Evolutionary conservation across 139 green algal genomes (phyloP).

Genomic region (Choricystis sp.): DNA sequence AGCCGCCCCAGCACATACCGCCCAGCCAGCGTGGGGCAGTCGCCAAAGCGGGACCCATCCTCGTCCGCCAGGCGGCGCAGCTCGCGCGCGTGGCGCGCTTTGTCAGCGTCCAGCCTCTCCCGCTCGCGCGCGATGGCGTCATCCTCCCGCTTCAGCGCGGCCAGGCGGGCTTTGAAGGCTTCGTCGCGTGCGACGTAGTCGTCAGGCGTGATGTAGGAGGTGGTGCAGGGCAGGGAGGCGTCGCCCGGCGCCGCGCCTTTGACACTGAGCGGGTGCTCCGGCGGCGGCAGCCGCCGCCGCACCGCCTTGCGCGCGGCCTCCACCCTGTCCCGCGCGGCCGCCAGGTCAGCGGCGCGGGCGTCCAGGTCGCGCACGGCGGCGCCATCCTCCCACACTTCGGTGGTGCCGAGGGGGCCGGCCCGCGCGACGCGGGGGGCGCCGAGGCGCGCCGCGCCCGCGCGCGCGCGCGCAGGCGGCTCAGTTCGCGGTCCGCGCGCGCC

Average conservation of each 20-base stretch:
- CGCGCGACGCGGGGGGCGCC: slow-evolving; percentile 18
- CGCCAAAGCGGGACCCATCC: slow-evolving; percentile 53
- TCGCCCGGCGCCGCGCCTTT: not conserved
- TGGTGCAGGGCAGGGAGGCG: not conserved
- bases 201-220: slow-evolving; percentile 5
- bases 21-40: slow-evolving; percentile 31
- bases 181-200: slow-evolving; percentile 59
- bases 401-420: slow-evolving; percentile 14
- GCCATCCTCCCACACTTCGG: slow-evolving; percentile 68
- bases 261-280: slow-evolving; percentile 10
- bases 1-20: slow-evolving; percentile 72
- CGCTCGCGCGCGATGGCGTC: slow-evolving; percentile 44
- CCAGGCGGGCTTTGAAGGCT: slow-evolving; percentile 56
- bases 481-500: not conserved
- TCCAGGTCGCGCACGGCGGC: slow-evolving; percentile 41
- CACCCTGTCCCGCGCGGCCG: slow-evolving; percentile 33
- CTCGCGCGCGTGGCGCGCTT: slow-evolving; percentile 45
- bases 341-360: slow-evolving; percentile 16
- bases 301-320: slow-evolving; percentile 49
- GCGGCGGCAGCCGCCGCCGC: slow-evolving; percentile 26
- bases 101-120: slow-evolving; percentile 54
- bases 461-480: slow-evolving; percentile 9
- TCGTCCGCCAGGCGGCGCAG: slow-evolving; percentile 64
- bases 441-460: slow-evolving; percentile 14
- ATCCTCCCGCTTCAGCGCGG: slow-evolving; percentile 59